These are phyloP conservation scores for Triticum monococcum DNA, from an alignment of 176 grass and related monocot genomes.

Conservation along the genomic window DNA sequence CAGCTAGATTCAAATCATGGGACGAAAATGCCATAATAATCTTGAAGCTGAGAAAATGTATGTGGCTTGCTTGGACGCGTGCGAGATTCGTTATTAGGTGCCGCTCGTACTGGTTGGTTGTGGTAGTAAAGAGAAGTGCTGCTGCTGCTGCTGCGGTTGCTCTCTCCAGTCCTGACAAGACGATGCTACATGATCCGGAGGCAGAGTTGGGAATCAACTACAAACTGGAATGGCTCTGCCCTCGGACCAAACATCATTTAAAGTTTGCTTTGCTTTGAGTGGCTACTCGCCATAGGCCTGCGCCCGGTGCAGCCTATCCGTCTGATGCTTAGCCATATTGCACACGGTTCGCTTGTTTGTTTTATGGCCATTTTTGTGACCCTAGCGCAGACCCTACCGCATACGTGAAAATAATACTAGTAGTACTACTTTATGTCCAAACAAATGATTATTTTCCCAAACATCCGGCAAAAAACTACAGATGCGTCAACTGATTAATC, in stretches of 20 bases:
- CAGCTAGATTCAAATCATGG: no score
- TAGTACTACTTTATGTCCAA: background rate
- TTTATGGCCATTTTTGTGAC: background rate
- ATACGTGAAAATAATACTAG: background rate
- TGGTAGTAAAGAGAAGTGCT: conserved; percentile 2
- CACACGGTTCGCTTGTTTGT: background rate
- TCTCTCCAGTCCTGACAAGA: background rate
- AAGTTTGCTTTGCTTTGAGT: background rate
- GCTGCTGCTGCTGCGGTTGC: background rate
- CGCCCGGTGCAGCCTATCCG: background rate
- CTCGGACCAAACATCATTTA: background rate
- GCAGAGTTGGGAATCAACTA: background rate
- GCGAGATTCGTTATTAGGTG: no score
- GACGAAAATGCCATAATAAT: no score
- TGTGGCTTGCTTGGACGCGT: no score
- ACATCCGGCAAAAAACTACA: no score
- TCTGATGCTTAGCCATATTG: conserved; percentile 12
- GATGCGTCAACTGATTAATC: background rate
- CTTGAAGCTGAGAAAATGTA: no score
- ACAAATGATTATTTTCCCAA: background rate
- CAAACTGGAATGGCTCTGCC: background rate
- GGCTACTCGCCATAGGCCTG: conserved; percentile 6
- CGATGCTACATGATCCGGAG: background rate
- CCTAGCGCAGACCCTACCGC: background rate
- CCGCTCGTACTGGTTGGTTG: background rate